Percentiles rank a stretch among this genome's conserved stretches.
Conservation (phyloP, 164 flowering plant genomes). For the Umbilicus rupestris region DNA sequence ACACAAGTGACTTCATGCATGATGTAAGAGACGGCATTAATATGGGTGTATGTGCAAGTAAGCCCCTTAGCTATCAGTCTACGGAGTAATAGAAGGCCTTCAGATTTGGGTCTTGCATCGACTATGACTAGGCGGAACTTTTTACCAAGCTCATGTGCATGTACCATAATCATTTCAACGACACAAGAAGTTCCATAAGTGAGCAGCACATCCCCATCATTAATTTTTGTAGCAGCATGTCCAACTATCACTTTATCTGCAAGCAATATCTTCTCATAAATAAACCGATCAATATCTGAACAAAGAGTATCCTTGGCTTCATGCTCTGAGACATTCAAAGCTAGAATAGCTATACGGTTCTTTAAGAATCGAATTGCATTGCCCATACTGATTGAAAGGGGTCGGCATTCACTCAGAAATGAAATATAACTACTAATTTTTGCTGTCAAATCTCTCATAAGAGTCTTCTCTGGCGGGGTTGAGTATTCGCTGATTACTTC, state of each 20-base stretch:
- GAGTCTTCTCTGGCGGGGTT: constrained; percentile 57
- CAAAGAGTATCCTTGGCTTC: constrained; percentile 67
- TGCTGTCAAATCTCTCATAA: constrained; percentile 62
- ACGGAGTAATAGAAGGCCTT: constrained; percentile 67
- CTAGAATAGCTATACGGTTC: constrained; percentile 49
- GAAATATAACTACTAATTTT: constrained; percentile 68
- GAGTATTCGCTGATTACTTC: constrained; percentile 60
- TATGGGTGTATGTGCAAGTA: constrained; percentile 80
- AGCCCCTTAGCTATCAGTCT: constrained; percentile 68
- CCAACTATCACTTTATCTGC: constrained; percentile 76
- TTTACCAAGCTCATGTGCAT: constrained; percentile 87
- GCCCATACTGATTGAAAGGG: constrained; percentile 94
- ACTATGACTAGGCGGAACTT: constrained; percentile 77
- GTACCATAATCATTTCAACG: constrained; percentile 66
- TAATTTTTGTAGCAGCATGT: constrained; percentile 78
- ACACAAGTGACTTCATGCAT: constrained; percentile 91
- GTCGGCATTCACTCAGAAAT: constrained; percentile 71
- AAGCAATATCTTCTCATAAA: constrained; percentile 69
- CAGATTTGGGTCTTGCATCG: constrained; percentile 89
- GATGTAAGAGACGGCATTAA: constrained; percentile 83
- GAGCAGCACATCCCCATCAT: constrained; percentile 90
- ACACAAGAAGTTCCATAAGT: constrained; percentile 69
- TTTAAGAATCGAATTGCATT: constrained; percentile 78
- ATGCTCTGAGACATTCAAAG: constrained; percentile 48
- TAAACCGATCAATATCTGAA: constrained; percentile 65